Evolutionary conservation across 2,329 filamentous ascomycete genomes (phyloP).

Genomic region (Fusarium chlamydosporum): DNA sequence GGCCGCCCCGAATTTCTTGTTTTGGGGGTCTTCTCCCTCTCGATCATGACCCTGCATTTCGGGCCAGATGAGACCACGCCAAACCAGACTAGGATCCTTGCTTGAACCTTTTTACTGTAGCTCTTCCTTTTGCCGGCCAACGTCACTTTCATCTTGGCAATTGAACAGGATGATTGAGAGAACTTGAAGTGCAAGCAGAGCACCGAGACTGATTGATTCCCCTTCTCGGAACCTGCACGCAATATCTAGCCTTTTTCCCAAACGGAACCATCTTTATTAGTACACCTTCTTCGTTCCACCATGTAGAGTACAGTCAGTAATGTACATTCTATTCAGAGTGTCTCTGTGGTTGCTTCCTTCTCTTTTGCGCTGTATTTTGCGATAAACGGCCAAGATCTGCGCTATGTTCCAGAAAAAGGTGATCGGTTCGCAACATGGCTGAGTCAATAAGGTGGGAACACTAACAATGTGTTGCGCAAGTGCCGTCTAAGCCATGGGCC

Average conservation of each 20-base stretch:
- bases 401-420: slow-evolving; percentile 8
- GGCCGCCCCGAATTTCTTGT: slow-evolving; percentile 43
- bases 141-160: slow-evolving; percentile 45
- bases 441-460: slow-evolving; percentile 38
- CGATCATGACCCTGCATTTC: slow-evolving; percentile 31
- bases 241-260: slow-evolving; percentile 2
- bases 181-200: background rate
- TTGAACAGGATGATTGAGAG: slow-evolving; percentile 20
- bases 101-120: slow-evolving; percentile 15
- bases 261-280: background rate
- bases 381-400: slow-evolving; percentile 35
- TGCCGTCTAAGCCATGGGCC: slow-evolving; percentile 35
- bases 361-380: slow-evolving; percentile 25
- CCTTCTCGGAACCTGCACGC: slow-evolving; percentile 8
- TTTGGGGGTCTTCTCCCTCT: slow-evolving; percentile 32
- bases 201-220: slow-evolving; percentile 21
- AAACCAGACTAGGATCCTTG: slow-evolving; percentile 30
- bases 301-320: background rate
- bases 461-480: slow-evolving; percentile 40
- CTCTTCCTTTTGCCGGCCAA: slow-evolving; percentile 15
- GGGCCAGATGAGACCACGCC: slow-evolving; percentile 8
- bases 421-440: slow-evolving; percentile 32
- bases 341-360: background rate
- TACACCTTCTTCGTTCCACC: background rate
- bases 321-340: background rate